Percentiles rank a stretch among this genome's conserved stretches.
Evolutionary conservation across 345 rosid genomes (phyloP).

Genomic region (Cardamine occulta): DNA sequence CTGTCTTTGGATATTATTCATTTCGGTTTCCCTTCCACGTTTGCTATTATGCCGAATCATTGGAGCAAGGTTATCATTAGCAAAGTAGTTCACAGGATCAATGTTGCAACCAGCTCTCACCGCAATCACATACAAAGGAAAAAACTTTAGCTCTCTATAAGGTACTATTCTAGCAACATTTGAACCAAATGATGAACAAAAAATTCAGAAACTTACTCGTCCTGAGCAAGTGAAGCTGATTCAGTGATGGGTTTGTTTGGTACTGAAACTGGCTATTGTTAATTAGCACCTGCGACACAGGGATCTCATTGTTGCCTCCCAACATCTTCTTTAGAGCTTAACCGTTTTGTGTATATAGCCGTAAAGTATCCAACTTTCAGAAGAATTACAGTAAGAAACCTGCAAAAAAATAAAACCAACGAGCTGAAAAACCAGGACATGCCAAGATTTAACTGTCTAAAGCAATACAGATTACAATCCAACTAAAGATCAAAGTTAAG

Average conservation of each 20-base stretch:
- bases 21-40: constrained; percentile 60
- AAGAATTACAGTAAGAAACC: constrained; percentile 31
- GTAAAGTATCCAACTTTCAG: constrained; percentile 29
- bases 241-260: constrained; percentile 59
- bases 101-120: constrained; percentile 64
- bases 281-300: too few species aligned
- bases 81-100: constrained; percentile 73
- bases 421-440: constrained; percentile 6
- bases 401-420: constrained; percentile 33
- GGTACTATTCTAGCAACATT: neutral
- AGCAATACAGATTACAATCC: neutral
- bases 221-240: constrained; percentile 75
- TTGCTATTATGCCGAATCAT: constrained; percentile 55
- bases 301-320: constrained; percentile 64
- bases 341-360: neutral
- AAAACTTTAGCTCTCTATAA: constrained; percentile 2
- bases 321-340: constrained; percentile 54
- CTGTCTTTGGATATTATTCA: constrained; percentile 54
- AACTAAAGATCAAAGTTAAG: too few species aligned
- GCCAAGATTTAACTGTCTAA: constrained; percentile 3
- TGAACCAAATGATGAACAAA: neutral
- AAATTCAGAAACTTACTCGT: constrained; percentile 49
- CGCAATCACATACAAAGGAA: constrained; percentile 38
- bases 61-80: constrained; percentile 58
- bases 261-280: constrained; percentile 47